A percentile compares a stretch with the other conserved stretches of the same genome.
phyloP scores from a whole-genome alignment of 2,329 filamentous ascomycete genomes.

The Esteya vermicola region DNA sequence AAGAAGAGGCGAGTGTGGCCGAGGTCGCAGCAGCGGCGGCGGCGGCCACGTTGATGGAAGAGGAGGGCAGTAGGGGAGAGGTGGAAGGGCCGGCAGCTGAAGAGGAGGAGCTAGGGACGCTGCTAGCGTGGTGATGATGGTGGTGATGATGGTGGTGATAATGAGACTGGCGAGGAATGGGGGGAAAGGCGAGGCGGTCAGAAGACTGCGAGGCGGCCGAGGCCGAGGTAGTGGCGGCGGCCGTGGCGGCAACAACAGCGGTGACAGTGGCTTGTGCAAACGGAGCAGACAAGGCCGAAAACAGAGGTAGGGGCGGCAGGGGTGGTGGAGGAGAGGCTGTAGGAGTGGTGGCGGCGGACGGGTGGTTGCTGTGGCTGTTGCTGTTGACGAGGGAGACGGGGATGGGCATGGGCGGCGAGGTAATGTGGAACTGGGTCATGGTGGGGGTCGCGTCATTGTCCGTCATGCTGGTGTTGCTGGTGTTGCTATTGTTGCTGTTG shows the following conservation, averaged over 20 bases:
- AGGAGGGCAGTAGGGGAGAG: not conserved
- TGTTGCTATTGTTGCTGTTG: constrained; percentile 8
- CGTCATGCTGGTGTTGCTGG: not conserved
- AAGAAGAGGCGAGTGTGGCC: not conserved
- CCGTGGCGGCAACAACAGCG: too few relatives aligned
- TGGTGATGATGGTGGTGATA: constrained; percentile 23
- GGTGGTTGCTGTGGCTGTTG: too few relatives aligned
- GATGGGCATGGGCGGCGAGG: constrained; percentile 52
- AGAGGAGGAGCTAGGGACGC: constrained; percentile 1
- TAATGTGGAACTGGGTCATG: constrained; percentile 45
- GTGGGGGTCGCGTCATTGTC: constrained; percentile 45
- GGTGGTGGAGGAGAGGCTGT: not conserved
- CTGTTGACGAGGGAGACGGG: too few relatives aligned
- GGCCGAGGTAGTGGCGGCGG: not conserved
- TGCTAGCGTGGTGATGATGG: constrained; percentile 29
- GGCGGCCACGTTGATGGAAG: not conserved
- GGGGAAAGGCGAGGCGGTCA: not conserved
- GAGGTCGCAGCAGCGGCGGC: constrained; percentile 1
- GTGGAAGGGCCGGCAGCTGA: not conserved
- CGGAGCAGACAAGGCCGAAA: not conserved
- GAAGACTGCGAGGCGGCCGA: not conserved
- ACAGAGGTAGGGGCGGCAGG: not conserved
- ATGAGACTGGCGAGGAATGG: constrained; percentile 7
- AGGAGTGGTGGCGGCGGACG: constrained; percentile 40
- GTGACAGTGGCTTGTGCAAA: not conserved